Evolutionary conservation across 495 filamentous ascomycete species (phyloP).

Genomic region (Choiromyces venosus): DNA sequence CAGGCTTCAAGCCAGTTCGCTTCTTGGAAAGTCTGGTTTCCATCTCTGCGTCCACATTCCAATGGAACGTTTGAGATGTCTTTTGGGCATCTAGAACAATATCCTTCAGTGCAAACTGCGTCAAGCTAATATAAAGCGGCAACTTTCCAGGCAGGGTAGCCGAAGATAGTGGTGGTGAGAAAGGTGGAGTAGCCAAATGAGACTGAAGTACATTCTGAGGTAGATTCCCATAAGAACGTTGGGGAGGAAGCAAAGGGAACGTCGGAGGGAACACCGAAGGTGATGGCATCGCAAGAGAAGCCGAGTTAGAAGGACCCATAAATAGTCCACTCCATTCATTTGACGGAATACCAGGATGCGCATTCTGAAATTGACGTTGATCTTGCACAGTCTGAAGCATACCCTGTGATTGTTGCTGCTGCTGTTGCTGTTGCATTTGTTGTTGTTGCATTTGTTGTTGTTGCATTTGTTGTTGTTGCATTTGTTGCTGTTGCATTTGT

Average conservation of each 20-base stretch:
- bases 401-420: slow-evolving; percentile 3
- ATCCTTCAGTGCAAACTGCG: slow-evolving; percentile 28
- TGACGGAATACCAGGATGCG: background rate
- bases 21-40: slow-evolving; percentile 34
- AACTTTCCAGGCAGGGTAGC: slow-evolving; percentile 10
- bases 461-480: slow-evolving; percentile 14
- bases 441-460: slow-evolving; percentile 8
- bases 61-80: slow-evolving; percentile 27
- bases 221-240: slow-evolving; percentile 15
- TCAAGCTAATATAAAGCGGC: slow-evolving; percentile 31
- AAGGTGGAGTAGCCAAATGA: slow-evolving; percentile 33
- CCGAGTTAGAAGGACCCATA: background rate
- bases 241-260: background rate
- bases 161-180: slow-evolving; percentile 14
- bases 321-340: background rate
- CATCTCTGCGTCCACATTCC: slow-evolving; percentile 19
- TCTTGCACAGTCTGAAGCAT: background rate
- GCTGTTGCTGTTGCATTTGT: slow-evolving; percentile 10
- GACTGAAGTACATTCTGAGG: slow-evolving; percentile 30
- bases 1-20: slow-evolving; percentile 24
- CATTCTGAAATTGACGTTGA: slow-evolving; percentile 1
- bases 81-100: slow-evolving; percentile 23
- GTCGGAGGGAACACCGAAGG: background rate
- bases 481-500: slow-evolving; percentile 12
- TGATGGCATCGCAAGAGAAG: background rate